Conservation (phyloP, 768 basidiomycete species). For the Rhodocollybia butyracea region DNA sequence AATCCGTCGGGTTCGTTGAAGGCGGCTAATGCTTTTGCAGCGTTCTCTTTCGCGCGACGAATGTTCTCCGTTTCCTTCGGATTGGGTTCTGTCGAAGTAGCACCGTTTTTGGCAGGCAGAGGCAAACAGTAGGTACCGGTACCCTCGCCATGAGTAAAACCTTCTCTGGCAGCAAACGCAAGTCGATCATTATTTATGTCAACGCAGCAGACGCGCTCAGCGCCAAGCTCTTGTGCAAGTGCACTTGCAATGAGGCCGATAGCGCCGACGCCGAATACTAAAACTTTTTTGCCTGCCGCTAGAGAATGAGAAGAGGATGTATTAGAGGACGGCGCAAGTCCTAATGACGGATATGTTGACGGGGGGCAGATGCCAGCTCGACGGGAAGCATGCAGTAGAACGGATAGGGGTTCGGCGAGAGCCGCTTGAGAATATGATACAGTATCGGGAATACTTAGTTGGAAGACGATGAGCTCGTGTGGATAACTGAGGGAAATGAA, state of each 20-base stretch:
- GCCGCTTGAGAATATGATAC: conserved; percentile 80
- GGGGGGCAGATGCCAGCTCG: conserved; percentile 32
- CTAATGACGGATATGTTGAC: conserved; percentile 3
- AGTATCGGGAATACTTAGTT: conserved; percentile 64
- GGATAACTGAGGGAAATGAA: conserved; percentile 16
- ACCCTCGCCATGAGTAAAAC: conserved; percentile 51
- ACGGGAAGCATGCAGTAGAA: conserved; percentile 66
- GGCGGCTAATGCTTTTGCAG: conserved; percentile 44
- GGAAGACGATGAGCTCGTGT: not conserved
- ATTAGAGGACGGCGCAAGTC: conserved; percentile 1
- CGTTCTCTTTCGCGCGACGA: conserved; percentile 56
- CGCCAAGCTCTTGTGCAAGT: conserved; percentile 70
- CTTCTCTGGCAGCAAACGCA: conserved; percentile 69
- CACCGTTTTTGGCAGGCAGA: conserved; percentile 7
- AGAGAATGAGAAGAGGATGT: conserved; percentile 30
- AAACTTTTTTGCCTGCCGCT: conserved; percentile 59
- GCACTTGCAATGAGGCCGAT: conserved; percentile 90
- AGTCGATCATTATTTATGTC: conserved; percentile 87
- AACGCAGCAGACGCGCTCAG: conserved; percentile 65
- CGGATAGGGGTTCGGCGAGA: conserved; percentile 92
- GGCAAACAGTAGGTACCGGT: conserved; percentile 65
- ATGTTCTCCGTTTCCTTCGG: conserved; percentile 49
- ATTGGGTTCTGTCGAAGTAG: conserved; percentile 28
- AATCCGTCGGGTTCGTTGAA: conserved; percentile 75
- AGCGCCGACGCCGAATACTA: conserved; percentile 90